Base-by-base conservation (phyloP, 108 stramenopile species). In the Bacterosira constricta region DNA sequence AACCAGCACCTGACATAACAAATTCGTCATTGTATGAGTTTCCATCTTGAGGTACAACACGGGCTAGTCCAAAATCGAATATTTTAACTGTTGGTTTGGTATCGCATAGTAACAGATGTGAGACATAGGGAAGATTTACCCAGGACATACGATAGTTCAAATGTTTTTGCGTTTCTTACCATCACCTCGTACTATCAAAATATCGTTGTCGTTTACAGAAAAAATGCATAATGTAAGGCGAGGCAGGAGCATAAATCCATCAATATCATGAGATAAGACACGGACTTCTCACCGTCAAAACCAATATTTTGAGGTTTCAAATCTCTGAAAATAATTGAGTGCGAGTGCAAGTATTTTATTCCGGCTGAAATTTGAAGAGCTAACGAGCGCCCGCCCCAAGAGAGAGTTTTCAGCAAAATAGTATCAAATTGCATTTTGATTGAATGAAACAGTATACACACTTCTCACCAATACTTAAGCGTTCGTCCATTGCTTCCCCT, bases 31-130 rank as follows among this genome's bases (percentile, higher is more conserved):
- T 31, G 37, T 63, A 17, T 5, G 72, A 47, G 21, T 59, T 47
- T 8, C 72, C 74, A 36, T 69, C 44, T 7, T 61, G 23, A 3
- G 82, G 84, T 34, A 87, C 64, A 26, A 84, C 61, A 5, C 66
- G 42, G 1, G 86, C 83, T 15, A 87, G 32, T 6, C 86, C 86
- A 69, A 87, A 83, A 35, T 87, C 86, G 50, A 87, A 87, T 1
- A 85, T 41, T 52, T 83, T 84, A 0, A 82, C 41, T 30, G 71
- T 61, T 6, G 47, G 26, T 34, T n/a, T 32, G 25, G n/a, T 8
- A 6, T 47, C 3, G 42, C 17, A 44, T 23, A 21, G 5, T 6
- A 1, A 47, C 3, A 21, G 23, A 45, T 6, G 44, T 6, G 44
- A 6, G 15, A n/a, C n/a, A n/a, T n/a, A n/a, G n/a, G n/a, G n/a